Evolutionary conservation across 176 grass and related monocot genomes (phyloP).

Genomic region (Oryza coarctata): DNA sequence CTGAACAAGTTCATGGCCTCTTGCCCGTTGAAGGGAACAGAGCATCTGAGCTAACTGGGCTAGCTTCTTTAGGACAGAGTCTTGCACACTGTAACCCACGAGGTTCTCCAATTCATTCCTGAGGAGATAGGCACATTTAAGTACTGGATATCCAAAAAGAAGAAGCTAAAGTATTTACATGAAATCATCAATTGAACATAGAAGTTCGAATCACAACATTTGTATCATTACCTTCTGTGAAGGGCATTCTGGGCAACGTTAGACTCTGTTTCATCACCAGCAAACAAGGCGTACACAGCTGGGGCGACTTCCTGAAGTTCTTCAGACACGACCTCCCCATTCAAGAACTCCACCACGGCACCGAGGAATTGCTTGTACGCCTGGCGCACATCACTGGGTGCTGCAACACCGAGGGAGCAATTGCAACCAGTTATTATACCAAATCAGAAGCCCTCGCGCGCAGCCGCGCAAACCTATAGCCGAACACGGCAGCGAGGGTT

Average conservation of each 20-base stretch:
- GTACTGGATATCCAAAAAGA: constrained; percentile 6
- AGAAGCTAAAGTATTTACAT: neutral
- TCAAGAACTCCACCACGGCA: constrained; percentile 71
- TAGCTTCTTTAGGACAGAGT: constrained; percentile 55
- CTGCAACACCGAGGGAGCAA: constrained; percentile 40
- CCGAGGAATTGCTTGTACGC: constrained; percentile 80
- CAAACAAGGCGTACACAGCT: constrained; percentile 62
- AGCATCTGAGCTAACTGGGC: constrained; percentile 62
- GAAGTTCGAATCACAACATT: neutral
- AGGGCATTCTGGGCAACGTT: constrained; percentile 23
- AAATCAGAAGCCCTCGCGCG: neutral
- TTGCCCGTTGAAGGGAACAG: constrained; percentile 48
- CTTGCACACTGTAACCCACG: constrained; percentile 64
- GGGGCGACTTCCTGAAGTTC: constrained; percentile 75
- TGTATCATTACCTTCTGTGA: constrained; percentile 45
- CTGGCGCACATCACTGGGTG: constrained; percentile 71
- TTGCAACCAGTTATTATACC: constrained; percentile 19
- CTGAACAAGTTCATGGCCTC: constrained; percentile 29
- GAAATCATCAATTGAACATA: neutral
- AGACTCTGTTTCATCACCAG: constrained; percentile 28
- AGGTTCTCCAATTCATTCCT: constrained; percentile 75
- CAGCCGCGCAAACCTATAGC: neutral
- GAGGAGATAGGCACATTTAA: constrained; percentile 28
- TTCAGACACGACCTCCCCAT: constrained; percentile 73
- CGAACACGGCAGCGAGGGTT: neutral